Evolutionary conservation across 2,329 filamentous ascomycete species (phyloP), one percentile per base, ranked within the genome.

Genomic region (Paecilomyces sp.): DNA sequence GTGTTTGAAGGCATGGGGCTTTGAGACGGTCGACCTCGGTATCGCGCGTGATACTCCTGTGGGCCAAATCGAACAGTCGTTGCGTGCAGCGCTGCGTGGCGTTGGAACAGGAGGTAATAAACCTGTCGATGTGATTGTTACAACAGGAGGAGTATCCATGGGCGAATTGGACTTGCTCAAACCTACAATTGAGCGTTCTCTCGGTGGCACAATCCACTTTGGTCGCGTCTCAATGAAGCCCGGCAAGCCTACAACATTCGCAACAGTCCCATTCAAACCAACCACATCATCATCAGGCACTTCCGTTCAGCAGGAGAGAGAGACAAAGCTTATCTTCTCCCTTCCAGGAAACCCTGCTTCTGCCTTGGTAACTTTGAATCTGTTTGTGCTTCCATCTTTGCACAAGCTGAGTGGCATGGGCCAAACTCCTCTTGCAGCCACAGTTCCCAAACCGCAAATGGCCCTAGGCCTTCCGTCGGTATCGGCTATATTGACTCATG

Each of bases 151-250:
- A 55, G 94, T 97, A 22, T 96, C 91, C 9, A 99, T 99, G 94
- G 94, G 94, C 59, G 94, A 99, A 76, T 85, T 97, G 2, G 94
- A 99, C 74, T 87, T 99, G 7, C 85, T 99, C 22, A 99, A 99
- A 73, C 93, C 94, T 0, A 97, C 93, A 0, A 90, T 99, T 67
- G 94, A 97, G 78, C 88, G 93, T 51, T 82, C 87, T 1, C 84
- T 99, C 0, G 91, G 92, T 59, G 94, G 94, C 7, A 94, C 88
- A 0, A 96, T 99, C 65, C 94, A 97, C 75, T 99, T 99, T 67
- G 94, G 94, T 25, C 88, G 94, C 2, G 94, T 99, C 2, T 85
- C 88, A 58, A 97, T 99, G 94, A 99, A 99, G 79, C 94, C 94
- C 0, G 94, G 94, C 3, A 99, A 97, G 76, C 94, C 94, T 1